A percentile compares a stretch with the other conserved stretches of the same genome.
Conservation (phyloP, 1,139 yeast species). For the Zygoascus meyerae region DNA sequence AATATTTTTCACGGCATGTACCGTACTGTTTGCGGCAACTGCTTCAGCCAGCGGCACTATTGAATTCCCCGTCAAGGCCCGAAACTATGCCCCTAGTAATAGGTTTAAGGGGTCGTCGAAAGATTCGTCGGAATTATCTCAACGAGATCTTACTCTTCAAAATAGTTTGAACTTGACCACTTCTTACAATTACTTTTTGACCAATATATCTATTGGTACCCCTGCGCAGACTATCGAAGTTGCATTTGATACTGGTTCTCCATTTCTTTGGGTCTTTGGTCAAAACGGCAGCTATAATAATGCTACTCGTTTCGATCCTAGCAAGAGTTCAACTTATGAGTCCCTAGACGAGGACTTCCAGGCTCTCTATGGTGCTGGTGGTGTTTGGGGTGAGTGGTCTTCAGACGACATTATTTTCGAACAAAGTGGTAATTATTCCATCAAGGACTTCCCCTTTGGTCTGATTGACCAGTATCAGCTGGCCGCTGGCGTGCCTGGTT, state of each 20-base stretch:
- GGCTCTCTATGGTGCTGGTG: slow-evolving; percentile 59
- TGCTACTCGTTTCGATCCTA: slow-evolving; percentile 35
- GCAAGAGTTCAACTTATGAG: slow-evolving; percentile 23
- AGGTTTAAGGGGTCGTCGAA: neutral
- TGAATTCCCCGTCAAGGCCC: neutral
- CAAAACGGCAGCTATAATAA: slow-evolving; percentile 26
- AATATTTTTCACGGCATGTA: no score
- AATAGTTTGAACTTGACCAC: slow-evolving; percentile 20
- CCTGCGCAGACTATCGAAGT: slow-evolving; percentile 32
- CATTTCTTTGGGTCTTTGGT: slow-evolving; percentile 40
- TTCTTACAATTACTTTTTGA: slow-evolving; percentile 29
- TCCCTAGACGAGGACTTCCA: slow-evolving; percentile 22
- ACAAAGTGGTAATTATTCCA: slow-evolving; percentile 27
- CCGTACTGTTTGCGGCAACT: neutral
- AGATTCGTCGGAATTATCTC: neutral
- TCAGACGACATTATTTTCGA: slow-evolving; percentile 46
- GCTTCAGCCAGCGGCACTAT: neutral
- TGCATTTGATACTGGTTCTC: slow-evolving; percentile 38
- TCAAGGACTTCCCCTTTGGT: slow-evolving; percentile 49
- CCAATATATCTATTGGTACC: slow-evolving; percentile 32
- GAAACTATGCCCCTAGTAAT: slow-evolving; percentile 4
- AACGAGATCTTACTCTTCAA: slow-evolving; percentile 5
- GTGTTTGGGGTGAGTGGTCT: slow-evolving; percentile 66
- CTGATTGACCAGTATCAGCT: slow-evolving; percentile 26
- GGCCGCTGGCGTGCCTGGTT: slow-evolving; percentile 33